Percentiles rank a stretch among this genome's conserved stretches.
These are phyloP conservation scores for Colletotrichum salicis DNA, from an alignment of 2,329 filamentous ascomycete genomes.

Conservation along the genomic window DNA sequence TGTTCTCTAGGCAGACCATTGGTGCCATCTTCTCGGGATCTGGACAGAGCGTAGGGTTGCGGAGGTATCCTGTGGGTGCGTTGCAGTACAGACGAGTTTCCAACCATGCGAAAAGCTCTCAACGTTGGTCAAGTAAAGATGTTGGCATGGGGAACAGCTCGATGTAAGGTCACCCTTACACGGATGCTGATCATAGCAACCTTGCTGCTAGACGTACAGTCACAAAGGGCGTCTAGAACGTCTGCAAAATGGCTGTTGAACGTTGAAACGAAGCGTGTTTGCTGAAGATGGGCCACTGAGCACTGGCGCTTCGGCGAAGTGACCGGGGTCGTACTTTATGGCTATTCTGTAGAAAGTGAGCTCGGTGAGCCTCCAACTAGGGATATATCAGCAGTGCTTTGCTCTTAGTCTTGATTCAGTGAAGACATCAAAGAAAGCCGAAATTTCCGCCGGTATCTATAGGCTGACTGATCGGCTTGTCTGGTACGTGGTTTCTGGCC, in stretches of 20 bases:
- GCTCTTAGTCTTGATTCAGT: background rate
- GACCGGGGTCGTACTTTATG: background rate
- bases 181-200: conserved; percentile 1
- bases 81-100: background rate
- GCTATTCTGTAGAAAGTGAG: background rate
- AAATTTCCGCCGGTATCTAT: background rate
- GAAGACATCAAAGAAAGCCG: background rate
- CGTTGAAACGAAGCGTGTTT: conserved; percentile 5
- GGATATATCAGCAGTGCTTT: background rate
- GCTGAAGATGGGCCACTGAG: background rate
- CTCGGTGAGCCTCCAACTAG: no score
- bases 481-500: background rate
- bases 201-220: background rate
- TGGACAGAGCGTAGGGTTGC: background rate
- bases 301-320: background rate
- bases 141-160: background rate
- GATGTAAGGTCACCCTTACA: background rate
- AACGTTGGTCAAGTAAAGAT: background rate
- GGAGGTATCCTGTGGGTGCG: background rate
- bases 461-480: background rate
- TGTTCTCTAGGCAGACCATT: background rate
- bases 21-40: background rate
- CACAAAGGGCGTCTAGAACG: conserved; percentile 6
- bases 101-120: background rate
- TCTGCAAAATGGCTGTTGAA: conserved; percentile 16